These are phyloP conservation scores for Aspergillus fumigatus DNA, from an alignment of 2,329 filamentous ascomycete genomes.

Conservation along the genomic window DNA sequence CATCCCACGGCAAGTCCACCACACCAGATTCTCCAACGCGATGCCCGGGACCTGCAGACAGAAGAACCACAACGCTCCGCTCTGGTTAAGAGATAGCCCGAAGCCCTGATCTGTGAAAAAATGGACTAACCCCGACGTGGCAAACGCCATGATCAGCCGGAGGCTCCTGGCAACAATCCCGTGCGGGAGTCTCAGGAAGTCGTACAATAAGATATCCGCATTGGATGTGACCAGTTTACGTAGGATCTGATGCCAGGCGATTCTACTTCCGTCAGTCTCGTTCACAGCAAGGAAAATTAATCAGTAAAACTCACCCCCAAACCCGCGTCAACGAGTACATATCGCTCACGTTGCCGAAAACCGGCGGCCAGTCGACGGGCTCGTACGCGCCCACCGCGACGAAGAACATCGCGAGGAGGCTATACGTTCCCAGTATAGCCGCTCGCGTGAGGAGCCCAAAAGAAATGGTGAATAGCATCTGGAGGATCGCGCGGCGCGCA, in stretches of 20 bases:
- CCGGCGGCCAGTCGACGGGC: slow-evolving; percentile 15
- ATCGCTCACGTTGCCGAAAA: slow-evolving; percentile 7
- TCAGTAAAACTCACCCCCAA: slow-evolving; percentile 13
- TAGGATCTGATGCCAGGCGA: slow-evolving; percentile 18
- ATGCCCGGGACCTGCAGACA: slow-evolving; percentile 14
- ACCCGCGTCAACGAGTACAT: slow-evolving; percentile 12
- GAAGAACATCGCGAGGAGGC: neutral
- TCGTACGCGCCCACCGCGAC: slow-evolving; percentile 7
- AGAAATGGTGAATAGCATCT: slow-evolving; percentile 9
- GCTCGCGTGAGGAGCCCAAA: slow-evolving; percentile 14
- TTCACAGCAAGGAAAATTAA: neutral
- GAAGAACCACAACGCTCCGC: slow-evolving; percentile 15
- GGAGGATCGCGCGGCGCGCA: neutral
- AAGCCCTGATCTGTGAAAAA: slow-evolving; percentile 16
- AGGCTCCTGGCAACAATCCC: neutral
- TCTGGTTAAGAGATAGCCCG: slow-evolving; percentile 7
- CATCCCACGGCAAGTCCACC: neutral
- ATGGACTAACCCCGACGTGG: slow-evolving; percentile 14
- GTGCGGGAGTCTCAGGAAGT: slow-evolving; percentile 4
- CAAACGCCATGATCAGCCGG: slow-evolving; percentile 12
- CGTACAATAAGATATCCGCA: slow-evolving; percentile 10
- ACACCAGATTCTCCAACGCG: slow-evolving; percentile 1
- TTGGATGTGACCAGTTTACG: slow-evolving; percentile 11
- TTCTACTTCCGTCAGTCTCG: slow-evolving; percentile 2
- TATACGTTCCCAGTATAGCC: slow-evolving; percentile 11